A percentile compares a stretch with the other conserved stretches of the same genome.
Conservation (phyloP, 2,329 filamentous ascomycete species). For the Xylariaceae sp. region DNA sequence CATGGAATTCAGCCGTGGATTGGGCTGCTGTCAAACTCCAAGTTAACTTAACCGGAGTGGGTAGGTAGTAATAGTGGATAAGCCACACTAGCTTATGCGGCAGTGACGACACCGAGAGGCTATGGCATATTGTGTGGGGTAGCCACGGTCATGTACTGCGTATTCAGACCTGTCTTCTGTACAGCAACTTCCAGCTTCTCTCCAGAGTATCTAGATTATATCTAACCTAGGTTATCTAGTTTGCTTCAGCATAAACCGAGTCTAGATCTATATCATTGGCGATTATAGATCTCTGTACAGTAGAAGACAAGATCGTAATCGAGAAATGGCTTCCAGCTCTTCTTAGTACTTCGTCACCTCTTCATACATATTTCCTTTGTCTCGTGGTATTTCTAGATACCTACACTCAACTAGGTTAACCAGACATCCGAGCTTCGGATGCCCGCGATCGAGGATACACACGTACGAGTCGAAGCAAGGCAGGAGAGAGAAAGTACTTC, state of each 20-base stretch:
- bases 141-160: too few species aligned
- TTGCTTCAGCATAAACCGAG: neutral
- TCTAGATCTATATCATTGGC: too few species aligned
- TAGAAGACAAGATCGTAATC: too few species aligned
- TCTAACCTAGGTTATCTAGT: neutral
- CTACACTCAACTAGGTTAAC: too few species aligned
- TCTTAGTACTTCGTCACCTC: neutral
- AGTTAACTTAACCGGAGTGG: too few species aligned
- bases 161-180: too few species aligned
- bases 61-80: constrained; percentile 1
- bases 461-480: neutral
- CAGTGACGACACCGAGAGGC: constrained; percentile 10
- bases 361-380: too few species aligned
- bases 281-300: too few species aligned
- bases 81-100: constrained; percentile 14
- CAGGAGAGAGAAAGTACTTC: neutral
- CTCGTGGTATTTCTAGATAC: too few species aligned
- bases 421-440: neutral
- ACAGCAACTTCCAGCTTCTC: neutral
- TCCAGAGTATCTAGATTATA: too few species aligned
- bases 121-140: too few species aligned
- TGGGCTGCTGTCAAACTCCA: too few species aligned
- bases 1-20: neutral
- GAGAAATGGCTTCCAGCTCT: neutral
- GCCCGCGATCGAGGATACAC: neutral